A percentile compares a stretch with the other conserved stretches of the same genome.
Evolutionary conservation across 768 basidiomycete genomes (phyloP).

Genomic region (Ephemerocybe angulata): DNA sequence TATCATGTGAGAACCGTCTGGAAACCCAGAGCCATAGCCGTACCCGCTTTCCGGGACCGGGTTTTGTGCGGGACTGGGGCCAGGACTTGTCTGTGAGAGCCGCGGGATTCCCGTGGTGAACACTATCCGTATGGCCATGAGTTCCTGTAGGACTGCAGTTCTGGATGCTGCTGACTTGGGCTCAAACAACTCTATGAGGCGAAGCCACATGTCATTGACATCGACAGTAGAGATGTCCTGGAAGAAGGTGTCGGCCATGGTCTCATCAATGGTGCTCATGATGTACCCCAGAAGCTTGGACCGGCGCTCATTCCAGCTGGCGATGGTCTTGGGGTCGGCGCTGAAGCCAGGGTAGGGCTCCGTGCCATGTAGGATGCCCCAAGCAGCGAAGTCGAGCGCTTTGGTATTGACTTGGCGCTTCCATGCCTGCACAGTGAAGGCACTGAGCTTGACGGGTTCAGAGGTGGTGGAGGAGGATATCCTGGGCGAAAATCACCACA

Average conservation of each 20-base stretch:
- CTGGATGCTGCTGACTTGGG: neutral
- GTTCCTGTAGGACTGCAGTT: neutral
- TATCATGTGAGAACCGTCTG: too few species aligned
- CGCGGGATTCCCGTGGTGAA: too few species aligned
- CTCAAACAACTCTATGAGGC: neutral
- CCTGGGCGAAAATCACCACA: too few species aligned
- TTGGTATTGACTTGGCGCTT: neutral
- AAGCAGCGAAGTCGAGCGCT: neutral
- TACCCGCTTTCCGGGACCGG: too few species aligned
- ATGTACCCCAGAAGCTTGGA: neutral
- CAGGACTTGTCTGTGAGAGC: too few species aligned
- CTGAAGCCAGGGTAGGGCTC: neutral
- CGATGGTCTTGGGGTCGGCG: neutral
- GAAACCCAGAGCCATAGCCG: too few species aligned
- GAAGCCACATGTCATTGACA: neutral
- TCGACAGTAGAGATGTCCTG: neutral
- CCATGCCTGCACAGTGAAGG: neutral
- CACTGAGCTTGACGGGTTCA: too few species aligned
- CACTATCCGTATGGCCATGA: neutral
- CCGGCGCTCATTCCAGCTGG: neutral
- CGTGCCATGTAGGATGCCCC: neutral
- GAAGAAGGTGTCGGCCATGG: neutral
- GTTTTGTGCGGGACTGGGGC: too few species aligned
- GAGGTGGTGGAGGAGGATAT: too few species aligned
- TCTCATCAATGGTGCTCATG: neutral